Base-by-base conservation (phyloP, 768 basidiomycete species). In the Amanita brunnescens region DNA sequence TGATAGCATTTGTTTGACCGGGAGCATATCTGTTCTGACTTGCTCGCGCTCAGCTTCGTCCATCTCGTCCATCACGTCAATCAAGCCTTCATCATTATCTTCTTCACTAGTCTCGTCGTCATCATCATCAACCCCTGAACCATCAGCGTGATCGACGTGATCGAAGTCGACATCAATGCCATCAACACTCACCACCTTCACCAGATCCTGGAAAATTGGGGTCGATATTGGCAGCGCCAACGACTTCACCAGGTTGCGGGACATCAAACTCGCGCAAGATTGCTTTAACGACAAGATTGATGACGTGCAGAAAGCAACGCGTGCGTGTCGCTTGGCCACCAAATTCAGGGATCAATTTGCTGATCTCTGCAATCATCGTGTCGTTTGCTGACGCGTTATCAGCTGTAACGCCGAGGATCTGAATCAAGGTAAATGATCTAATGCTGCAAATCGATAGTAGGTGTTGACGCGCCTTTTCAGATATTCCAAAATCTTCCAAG, bases 271-370 rank as follows among this genome's bases (percentile, higher is more conserved):
- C 55, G 0, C 45, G 2, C 0, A 74, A 32, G 0, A 71, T n/a
- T 0, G 55, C 57, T 43, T 71, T 70, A 0, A 67, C 69, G 0
- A 68, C 57, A 0, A 76, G 57, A 37, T 68, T 71, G 18, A 73
- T 18, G 5, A 69, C 57, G 38, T 76, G 74, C 0, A 57, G 49
- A 48, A 76, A 73, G 53, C 74, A 77, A 0, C 59, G 38, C 0
- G 61, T 63, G 1, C 57, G 66, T 21, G 58, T 67, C 0, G 64
- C 23, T 59, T 42, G 0, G 53, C 46, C 0, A 68, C 59, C 68
- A 76, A 71, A 39, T 8, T 39, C 18, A 13, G 38, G 38, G 16
- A 39, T 7, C 18, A 16, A 20, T 8, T 20, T 8, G 6, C n/a
- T 8, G 6, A 39, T 6, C 18, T 39, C 38, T 5, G 4, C 18